A percentile compares a stretch with the other conserved stretches of the same genome.
These are phyloP conservation scores for Penicillium ochrochloron DNA, from an alignment of 495 filamentous ascomycete species.

Conservation along the genomic window DNA sequence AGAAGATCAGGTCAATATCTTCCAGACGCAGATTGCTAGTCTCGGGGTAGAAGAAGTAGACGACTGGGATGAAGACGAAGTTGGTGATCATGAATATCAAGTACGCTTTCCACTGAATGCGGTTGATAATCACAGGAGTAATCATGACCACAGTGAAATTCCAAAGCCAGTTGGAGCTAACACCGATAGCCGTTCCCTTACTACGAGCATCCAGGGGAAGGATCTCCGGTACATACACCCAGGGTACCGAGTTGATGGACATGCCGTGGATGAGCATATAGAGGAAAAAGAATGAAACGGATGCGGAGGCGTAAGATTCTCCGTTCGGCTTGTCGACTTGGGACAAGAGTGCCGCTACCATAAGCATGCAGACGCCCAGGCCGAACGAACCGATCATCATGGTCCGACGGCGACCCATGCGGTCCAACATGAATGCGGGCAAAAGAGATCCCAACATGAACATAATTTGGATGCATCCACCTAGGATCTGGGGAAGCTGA, in stretches of 20 bases:
- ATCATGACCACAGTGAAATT: conserved; percentile 66
- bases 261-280: conserved; percentile 38
- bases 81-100: conserved; percentile 65
- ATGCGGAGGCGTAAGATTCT: conserved; percentile 42
- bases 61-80: conserved; percentile 47
- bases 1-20: conserved; percentile 42
- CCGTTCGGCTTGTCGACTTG: conserved; percentile 12
- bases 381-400: conserved; percentile 62
- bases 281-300: conserved; percentile 56
- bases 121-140: conserved; percentile 59
- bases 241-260: conserved; percentile 39
- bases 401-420: conserved; percentile 60
- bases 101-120: conserved; percentile 61
- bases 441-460: conserved; percentile 49
- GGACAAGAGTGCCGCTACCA: too few relatives aligned
- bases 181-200: conserved; percentile 33
- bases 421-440: conserved; percentile 50
- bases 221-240: conserved; percentile 53
- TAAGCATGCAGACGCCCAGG: conserved; percentile 2
- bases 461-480: conserved; percentile 44
- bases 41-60: conserved; percentile 52
- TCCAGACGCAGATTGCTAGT: conserved; percentile 51
- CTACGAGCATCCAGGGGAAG: conserved; percentile 47
- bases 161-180: conserved; percentile 40
- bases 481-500: too few relatives aligned